Evolutionary conservation across 169 alveolate genomes (phyloP).

Genomic region (Eimeria maxima): DNA sequence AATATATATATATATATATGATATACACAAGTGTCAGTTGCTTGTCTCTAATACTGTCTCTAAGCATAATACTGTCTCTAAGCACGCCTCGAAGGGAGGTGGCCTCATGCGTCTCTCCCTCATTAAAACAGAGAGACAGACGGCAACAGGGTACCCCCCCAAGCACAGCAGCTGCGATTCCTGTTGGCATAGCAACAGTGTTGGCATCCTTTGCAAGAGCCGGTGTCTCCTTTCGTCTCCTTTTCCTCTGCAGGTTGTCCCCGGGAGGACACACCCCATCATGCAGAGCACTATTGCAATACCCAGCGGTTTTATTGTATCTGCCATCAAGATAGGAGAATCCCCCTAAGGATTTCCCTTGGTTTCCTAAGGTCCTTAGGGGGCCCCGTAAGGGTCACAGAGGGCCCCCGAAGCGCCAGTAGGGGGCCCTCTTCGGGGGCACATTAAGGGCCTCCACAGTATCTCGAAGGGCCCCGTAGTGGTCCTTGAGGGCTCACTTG

Average conservation of each 20-base stretch:
- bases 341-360: not conserved
- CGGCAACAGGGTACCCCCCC: no score
- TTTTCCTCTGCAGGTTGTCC: constrained; percentile 15
- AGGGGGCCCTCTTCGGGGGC: not conserved
- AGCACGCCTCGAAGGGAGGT: no score
- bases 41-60: no score
- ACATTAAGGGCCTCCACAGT: not conserved
- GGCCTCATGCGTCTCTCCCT: no score
- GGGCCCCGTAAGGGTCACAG: not conserved
- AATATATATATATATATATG: no score
- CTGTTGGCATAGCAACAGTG: no score
- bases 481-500: not conserved
- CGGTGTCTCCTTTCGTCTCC: not conserved
- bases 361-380: not conserved
- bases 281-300: constrained; percentile 45
- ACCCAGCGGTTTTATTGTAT: constrained; percentile 25
- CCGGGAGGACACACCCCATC: constrained; percentile 2
- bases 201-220: no score
- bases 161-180: no score
- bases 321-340: not conserved
- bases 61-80: no score
- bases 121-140: no score
- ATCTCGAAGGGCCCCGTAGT: not conserved
- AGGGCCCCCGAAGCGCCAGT: not conserved
- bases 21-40: no score